A percentile compares a stretch with the other conserved stretches of the same genome.
Evolutionary conservation across 768 basidiomycete genomes (phyloP).

Genomic region (Podaxis pistillaris): DNA sequence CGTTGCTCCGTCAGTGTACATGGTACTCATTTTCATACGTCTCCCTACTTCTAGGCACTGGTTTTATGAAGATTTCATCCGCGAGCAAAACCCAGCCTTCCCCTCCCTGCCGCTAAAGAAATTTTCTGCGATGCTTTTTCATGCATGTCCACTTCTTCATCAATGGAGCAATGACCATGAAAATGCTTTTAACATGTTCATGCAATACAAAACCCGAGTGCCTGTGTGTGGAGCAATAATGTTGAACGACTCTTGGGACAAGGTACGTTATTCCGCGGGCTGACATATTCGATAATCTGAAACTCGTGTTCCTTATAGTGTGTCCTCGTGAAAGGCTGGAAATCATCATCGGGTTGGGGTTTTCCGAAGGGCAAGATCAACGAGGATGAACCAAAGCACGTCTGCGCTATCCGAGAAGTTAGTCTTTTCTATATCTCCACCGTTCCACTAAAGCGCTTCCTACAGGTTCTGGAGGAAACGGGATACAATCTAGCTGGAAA

Average conservation of each 20-base stretch:
- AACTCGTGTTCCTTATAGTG: slow-evolving; percentile 49
- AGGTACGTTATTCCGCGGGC: slow-evolving; percentile 47
- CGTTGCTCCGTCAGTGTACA: slow-evolving; percentile 29
- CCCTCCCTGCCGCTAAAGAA: slow-evolving; percentile 88
- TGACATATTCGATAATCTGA: not conserved
- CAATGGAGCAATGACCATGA: slow-evolving; percentile 86
- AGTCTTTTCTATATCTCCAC: slow-evolving; percentile 21
- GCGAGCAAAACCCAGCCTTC: slow-evolving; percentile 84
- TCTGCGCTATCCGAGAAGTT: slow-evolving; percentile 93
- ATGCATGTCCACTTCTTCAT: slow-evolving; percentile 76
- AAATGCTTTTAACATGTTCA: slow-evolving; percentile 83
- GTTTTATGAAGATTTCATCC: slow-evolving; percentile 99
- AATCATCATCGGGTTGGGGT: slow-evolving; percentile 95
- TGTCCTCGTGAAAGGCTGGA: slow-evolving; percentile 98
- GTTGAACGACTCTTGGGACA: slow-evolving; percentile 89
- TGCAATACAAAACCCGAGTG: slow-evolving; percentile 95
- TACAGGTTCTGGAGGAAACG: slow-evolving; percentile 94
- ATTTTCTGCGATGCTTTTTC: slow-evolving; percentile 91
- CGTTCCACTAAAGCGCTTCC: slow-evolving; percentile 14
- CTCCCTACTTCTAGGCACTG: slow-evolving; percentile 69
- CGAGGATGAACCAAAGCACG: slow-evolving; percentile 78
- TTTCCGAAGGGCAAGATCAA: slow-evolving; percentile 99
- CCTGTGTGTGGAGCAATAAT: slow-evolving; percentile 98
- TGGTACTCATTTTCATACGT: slow-evolving; percentile 14
- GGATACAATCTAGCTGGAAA: slow-evolving; percentile 84